Evolutionary conservation across 2,329 filamentous ascomycete genomes (phyloP).

Genomic region (Venturia nashicola): DNA sequence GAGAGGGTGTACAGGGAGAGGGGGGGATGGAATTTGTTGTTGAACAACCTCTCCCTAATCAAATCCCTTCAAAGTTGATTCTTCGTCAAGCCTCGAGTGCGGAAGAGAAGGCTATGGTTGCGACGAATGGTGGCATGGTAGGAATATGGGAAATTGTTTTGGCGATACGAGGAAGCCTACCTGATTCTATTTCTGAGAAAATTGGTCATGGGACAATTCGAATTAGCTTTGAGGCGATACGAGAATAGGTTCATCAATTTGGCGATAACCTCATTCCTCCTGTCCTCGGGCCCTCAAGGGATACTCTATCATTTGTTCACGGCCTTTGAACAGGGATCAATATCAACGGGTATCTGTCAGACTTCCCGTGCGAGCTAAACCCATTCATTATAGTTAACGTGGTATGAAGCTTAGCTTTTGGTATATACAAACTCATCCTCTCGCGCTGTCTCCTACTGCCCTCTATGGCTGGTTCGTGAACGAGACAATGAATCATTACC

Average conservation of each 20-base stretch:
- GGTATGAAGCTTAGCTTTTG: too few relatives aligned
- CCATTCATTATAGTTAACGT: too few relatives aligned
- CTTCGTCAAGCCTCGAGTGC: neutral
- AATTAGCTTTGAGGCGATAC: neutral
- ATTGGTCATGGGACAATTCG: neutral
- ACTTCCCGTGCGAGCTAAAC: too few relatives aligned
- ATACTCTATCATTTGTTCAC: too few relatives aligned
- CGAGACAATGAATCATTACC: too few relatives aligned
- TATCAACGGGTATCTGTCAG: too few relatives aligned
- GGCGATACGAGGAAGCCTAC: neutral
- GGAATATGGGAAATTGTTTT: slow-evolving; percentile 2
- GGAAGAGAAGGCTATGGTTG: neutral
- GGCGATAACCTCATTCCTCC: too few relatives aligned
- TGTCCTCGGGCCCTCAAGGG: too few relatives aligned
- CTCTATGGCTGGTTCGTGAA: too few relatives aligned
- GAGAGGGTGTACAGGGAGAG: neutral
- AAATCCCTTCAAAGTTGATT: neutral
- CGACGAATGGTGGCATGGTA: neutral
- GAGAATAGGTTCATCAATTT: neutral
- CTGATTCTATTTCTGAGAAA: neutral
- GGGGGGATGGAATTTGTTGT: neutral
- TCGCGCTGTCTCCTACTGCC: too few relatives aligned
- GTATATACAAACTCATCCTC: too few relatives aligned
- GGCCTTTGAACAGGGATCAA: too few relatives aligned
- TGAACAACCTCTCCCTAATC: neutral